Base-by-base conservation (phyloP, 345 rosid genomes). In the Aquilaria yunnanensis region DNA sequence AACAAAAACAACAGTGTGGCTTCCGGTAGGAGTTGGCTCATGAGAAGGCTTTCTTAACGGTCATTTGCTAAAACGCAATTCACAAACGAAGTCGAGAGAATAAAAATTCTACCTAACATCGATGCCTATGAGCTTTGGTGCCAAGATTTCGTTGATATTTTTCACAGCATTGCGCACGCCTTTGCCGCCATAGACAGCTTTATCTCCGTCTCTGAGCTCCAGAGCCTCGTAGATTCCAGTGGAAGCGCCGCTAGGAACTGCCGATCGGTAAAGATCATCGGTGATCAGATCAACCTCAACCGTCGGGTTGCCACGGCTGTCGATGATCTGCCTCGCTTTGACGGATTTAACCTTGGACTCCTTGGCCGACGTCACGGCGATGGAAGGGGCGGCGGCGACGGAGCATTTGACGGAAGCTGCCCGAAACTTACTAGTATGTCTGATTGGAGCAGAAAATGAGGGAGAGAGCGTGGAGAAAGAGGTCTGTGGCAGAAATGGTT, bases 191-290 rank as follows among this genome's bases (percentile, higher is more conserved):
- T 86, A 94, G 2, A 88, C 85, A 47, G 77, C 74, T 69, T 85
- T 83, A 41, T 94, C 96, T 0, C 96, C 97, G 62, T 94, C 97
- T 67, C 97, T 82, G 49, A 94, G 96, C 82, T 94, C 97, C 47
- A 90, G 70, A 9, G 97, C 97, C 76, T 94, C 97, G 52, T 94
- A 88, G 87, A 90, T 86, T 79, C 97, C 99, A 29, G 96, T 94
- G 34, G 99, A 94, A 32, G 97, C 99, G 49, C 97, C 99, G 73
- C 97, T 94, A 0, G 99, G 99, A 49, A 94, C 97, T 7, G 97
- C 96, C 7, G 97, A 94, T 56, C 97, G 85, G 69, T 82, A 88
- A 56, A 88, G 84, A 54, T 77, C 78, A 63, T 80, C 96, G 2
- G 96, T 88, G 63, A 94, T 52, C 75, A 90, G 78, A 76, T 94